Base-by-base conservation (phyloP, 352 stramenopile genomes). In the Phytophthora cryptogea region DNA sequence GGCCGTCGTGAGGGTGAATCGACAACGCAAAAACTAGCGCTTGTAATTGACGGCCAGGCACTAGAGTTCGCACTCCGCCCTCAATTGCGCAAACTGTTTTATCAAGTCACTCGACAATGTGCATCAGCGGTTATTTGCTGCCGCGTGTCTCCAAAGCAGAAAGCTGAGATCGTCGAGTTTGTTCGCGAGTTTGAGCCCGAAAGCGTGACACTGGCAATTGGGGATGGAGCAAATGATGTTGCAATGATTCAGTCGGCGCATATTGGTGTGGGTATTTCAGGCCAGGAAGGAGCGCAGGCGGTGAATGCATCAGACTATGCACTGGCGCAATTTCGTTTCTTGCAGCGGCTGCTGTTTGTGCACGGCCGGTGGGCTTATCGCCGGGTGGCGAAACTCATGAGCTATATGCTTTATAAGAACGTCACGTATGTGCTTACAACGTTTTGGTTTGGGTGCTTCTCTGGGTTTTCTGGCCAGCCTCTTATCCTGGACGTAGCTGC, bases 141-240 rank as follows among this genome's bases (percentile, higher is more conserved):
- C 40, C 84, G 89, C 28, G 84, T 96, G 27, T 96, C 86, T 1
- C 89, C 89, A 0, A 93, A 92, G 59, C 88, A 97, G 45, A 97
- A 97, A 45, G 72, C 86, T 8, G 73, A 94, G 14, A 85, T 96
- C 23, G 81, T 96, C 10, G 73, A 86, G 20, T 73, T 95, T 40
- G 73, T 96, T 33, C 86, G 86, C 35, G 54, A 82, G 14, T 81
- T 83, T 20, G 85, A 93, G 23, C 72, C 72, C 0, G 68, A 89
- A 8, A 87, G 77, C 41, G 82, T 94, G 47, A 97, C 90, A n/a
- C 68, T 98, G 7, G 83, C 89, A 10, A 97, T 98, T 31, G 92
- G 95, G n/a, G 95, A 98, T 67, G 95, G 95, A 46, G 95, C 93
- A n/a, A 98, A 98, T 74, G 95, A 98, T 54, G 95, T 98, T 6